Evolutionary conservation across 306 rosid genomes (phyloP), one percentile per base, ranked within the genome.

Genomic region (Fragaria iinumae): DNA sequence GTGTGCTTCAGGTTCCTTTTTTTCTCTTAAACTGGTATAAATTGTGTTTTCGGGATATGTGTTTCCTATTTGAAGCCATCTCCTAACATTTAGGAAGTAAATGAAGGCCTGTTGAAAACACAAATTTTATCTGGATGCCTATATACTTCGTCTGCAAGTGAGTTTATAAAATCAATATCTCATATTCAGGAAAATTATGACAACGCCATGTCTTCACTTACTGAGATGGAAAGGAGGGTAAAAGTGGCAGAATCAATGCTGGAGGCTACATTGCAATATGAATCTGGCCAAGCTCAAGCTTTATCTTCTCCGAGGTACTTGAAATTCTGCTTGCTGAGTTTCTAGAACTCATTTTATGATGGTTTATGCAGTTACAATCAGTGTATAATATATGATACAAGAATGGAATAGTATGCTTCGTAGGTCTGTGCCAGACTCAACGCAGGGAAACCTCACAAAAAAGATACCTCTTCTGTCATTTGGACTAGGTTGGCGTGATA

Each of bases 401-500:
- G 34, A 21, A 70, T 79, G 56, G 17, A 76, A 68, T 80, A 38
- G 23, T 34, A 53, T 78, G 69, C 77, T 81, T 65, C 82, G 82
- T 79, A 88, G 98, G 88, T 49, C 86, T 53, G 67, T 55, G 62
- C 76, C 65, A 80, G 87, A 83, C 56, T 74, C 89, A 20, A 77
- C 55, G 49, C 74, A 36, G 47, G 97, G 84, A 55, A 86, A 47
- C 83, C 36, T 87, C 56, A 45, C 91, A 70, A 88, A 83, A 73
- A 94, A 81, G 87, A 43, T 69, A 20, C 77, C 96, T 52, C 85
- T 94, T 79, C 84, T 90, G 66, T 83, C 88, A 43, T 95, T 95
- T 87, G 95, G 92, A 83, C 88, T 90, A 48, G 96, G 98, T 56
- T 95, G 97, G 97, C 97, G 96, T 67, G 98, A 94, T 80, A 87